Evolutionary conservation across 176 grass and related monocot genomes (phyloP).

Genomic region (Bromus sterilis): DNA sequence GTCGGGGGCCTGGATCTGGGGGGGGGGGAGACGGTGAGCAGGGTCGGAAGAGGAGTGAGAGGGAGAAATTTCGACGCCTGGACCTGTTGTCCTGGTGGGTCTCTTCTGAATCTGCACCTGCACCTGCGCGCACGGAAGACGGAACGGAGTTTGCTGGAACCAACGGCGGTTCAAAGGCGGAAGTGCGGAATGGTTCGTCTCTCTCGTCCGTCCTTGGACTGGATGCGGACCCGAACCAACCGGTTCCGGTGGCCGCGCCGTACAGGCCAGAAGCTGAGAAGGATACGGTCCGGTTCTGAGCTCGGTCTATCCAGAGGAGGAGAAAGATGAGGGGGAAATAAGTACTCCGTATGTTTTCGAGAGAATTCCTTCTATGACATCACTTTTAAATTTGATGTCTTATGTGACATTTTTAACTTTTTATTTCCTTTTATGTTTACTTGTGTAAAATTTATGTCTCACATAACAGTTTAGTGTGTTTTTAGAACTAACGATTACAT

Average conservation of each 20-base stretch:
- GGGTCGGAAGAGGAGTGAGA: background rate
- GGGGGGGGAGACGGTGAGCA: background rate
- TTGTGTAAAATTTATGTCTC: no score
- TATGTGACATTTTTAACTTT: no score
- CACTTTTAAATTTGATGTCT: no score
- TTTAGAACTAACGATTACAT: no score
- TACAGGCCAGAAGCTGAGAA: background rate
- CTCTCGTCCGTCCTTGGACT: background rate
- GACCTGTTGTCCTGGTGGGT: background rate
- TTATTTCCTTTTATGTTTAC: no score
- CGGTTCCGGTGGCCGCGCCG: background rate
- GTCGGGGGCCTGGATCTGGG: slow-evolving; percentile 33
- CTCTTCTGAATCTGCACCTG: background rate
- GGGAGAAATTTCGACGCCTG: slow-evolving; percentile 6
- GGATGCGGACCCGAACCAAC: background rate
- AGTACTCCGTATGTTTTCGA: no score
- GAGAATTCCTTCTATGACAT: no score
- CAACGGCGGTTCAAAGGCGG: background rate
- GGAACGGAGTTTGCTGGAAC: background rate
- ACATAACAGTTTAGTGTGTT: no score
- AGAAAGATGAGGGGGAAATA: no score
- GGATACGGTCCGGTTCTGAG: no score
- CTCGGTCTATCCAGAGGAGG: no score
- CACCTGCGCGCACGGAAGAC: background rate
- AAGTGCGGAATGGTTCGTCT: background rate